A percentile compares a stretch with the other conserved stretches of the same genome.
Conservation (phyloP, 805 yeast species). For the Nakazawaea siamensis region DNA sequence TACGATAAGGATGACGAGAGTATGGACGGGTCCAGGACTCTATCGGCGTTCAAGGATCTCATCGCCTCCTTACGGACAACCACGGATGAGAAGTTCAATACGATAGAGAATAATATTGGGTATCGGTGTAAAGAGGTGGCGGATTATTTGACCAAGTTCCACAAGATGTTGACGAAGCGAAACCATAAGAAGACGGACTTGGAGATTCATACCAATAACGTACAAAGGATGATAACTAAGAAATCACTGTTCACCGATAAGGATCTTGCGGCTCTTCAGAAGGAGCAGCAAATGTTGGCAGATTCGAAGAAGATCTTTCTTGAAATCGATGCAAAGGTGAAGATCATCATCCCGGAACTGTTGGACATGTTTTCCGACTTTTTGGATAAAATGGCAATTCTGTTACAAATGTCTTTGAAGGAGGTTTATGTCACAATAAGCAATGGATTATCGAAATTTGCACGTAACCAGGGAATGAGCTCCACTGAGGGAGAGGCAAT, state of each 20-base stretch:
- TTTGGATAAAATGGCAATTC: conserved; percentile 30
- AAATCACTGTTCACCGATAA: conserved; percentile 26
- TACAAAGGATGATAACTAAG: conserved; percentile 29
- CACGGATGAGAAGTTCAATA: conserved; percentile 16
- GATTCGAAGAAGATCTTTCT: conserved; percentile 23
- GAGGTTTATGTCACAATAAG: conserved; percentile 25
- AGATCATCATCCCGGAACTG: conserved; percentile 36
- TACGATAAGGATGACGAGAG: conserved; percentile 15
- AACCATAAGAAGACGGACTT: conserved; percentile 33
- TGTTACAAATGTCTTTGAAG: conserved; percentile 28
- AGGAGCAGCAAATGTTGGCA: conserved; percentile 23
- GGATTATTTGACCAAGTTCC: conserved; percentile 24
- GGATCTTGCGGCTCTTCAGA: conserved; percentile 26
- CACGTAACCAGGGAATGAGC: conserved; percentile 24
- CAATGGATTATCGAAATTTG: conserved; percentile 21
- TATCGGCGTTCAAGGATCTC: background rate
- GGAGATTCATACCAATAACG: conserved; percentile 27
- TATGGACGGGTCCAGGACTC: conserved; percentile 15
- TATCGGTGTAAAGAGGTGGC: conserved; percentile 31
- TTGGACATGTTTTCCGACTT: conserved; percentile 40
- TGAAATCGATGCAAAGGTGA: conserved; percentile 31
- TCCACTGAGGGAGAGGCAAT: conserved; percentile 17
- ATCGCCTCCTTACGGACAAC: conserved; percentile 1
- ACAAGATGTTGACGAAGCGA: conserved; percentile 35
- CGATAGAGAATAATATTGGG: conserved; percentile 21